A percentile compares a stretch with the other conserved stretches of the same genome.
Evolutionary conservation across 73 alveolate species (phyloP).

Genomic region (Breviolum minutum): DNA sequence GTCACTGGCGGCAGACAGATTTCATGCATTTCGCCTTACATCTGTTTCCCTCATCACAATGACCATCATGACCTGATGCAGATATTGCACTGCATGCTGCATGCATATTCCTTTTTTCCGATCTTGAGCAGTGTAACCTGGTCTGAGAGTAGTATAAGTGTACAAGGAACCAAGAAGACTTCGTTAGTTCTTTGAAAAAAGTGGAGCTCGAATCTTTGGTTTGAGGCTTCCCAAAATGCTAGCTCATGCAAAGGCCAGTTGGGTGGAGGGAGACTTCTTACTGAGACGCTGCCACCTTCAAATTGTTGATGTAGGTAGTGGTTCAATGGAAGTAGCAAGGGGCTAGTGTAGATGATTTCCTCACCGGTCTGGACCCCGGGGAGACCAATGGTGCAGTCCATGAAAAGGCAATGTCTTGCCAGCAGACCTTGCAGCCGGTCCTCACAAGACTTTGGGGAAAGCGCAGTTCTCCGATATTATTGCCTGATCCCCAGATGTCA

Average conservation of each 20-base stretch:
- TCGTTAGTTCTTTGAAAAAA: no score
- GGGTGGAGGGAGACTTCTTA: no score
- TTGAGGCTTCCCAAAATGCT: slow-evolving; percentile 30
- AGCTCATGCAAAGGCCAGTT: slow-evolving; percentile 24
- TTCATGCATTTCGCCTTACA: no score
- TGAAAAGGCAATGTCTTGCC: slow-evolving; percentile 57
- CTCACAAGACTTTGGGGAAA: slow-evolving; percentile 68
- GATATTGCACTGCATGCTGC: no score
- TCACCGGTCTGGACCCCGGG: not conserved
- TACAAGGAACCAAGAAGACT: no score
- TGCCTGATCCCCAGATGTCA: not conserved
- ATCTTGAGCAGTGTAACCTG: no score
- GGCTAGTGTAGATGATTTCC: not conserved
- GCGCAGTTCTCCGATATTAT: slow-evolving; percentile 81
- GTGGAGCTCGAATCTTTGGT: not conserved
- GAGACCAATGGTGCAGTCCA: not conserved
- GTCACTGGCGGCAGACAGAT: not conserved
- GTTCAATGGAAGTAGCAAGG: not conserved
- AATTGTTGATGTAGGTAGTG: no score
- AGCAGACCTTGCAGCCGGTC: slow-evolving; percentile 61
- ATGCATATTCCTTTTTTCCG: no score
- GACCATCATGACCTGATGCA: no score
- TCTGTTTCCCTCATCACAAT: no score
- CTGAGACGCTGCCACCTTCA: no score
- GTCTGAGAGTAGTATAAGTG: no score